Percentiles rank a stretch among this genome's conserved stretches.
Conservation (phyloP, 805 yeast species). For the Kodamaea fukazawae region DNA sequence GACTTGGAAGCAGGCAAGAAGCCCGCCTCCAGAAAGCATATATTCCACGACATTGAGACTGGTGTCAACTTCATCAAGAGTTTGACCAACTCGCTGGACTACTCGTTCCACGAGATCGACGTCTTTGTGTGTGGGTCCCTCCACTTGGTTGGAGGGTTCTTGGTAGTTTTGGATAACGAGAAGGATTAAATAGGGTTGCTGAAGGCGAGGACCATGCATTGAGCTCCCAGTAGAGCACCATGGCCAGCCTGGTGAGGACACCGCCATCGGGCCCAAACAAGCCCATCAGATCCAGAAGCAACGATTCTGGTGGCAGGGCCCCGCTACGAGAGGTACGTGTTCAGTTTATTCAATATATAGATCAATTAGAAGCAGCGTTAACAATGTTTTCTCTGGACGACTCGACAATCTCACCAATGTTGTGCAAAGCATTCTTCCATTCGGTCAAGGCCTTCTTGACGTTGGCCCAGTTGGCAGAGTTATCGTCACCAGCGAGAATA, state of each 20-base stretch:
- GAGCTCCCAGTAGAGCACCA: too few relatives aligned
- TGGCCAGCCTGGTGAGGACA: too few relatives aligned
- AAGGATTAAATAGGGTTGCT: slow-evolving; percentile 20
- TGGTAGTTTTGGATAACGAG: slow-evolving; percentile 71
- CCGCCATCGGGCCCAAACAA: too few relatives aligned
- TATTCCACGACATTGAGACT: slow-evolving; percentile 74
- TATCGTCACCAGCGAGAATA: slow-evolving; percentile 36
- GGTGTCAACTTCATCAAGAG: slow-evolving; percentile 56
- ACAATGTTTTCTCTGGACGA: slow-evolving; percentile 44
- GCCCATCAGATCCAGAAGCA: too few relatives aligned
- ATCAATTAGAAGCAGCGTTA: slow-evolving; percentile 13
- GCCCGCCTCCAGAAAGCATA: slow-evolving; percentile 38
- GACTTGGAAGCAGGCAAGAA: slow-evolving; percentile 37
- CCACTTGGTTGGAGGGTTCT: slow-evolving; percentile 90
- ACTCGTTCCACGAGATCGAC: slow-evolving; percentile 39
- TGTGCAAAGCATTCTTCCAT: slow-evolving; percentile 41
- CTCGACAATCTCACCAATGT: slow-evolving; percentile 41
- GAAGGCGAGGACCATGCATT: too few relatives aligned
- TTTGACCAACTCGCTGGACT: slow-evolving; percentile 34
- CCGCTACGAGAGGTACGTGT: too few relatives aligned
- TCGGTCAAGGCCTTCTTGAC: slow-evolving; percentile 33
- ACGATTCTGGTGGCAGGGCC: too few relatives aligned
- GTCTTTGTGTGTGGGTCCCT: slow-evolving; percentile 93
- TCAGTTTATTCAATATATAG: slow-evolving; percentile 3
- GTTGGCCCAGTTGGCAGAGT: slow-evolving; percentile 35